phyloP scores from a whole-genome alignment of 192 early-diverging fungal species.

The Coemansia aciculifera region DNA sequence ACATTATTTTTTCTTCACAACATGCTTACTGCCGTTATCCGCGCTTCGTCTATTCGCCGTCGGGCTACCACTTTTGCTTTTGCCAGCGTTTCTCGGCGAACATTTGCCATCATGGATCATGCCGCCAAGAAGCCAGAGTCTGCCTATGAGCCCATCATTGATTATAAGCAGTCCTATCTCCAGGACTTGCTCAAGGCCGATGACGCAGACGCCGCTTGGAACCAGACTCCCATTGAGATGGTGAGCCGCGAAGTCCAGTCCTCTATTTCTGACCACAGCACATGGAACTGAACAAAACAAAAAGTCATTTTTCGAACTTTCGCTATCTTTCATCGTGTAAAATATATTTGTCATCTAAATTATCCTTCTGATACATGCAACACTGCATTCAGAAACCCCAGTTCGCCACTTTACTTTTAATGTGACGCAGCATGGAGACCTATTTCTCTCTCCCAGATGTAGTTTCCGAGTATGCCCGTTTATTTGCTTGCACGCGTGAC shows the following conservation, averaged over 20 bases:
- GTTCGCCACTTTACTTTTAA: neutral
- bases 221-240: constrained; percentile 43
- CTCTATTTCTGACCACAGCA: constrained; percentile 20
- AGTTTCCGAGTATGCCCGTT: neutral
- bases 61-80: neutral
- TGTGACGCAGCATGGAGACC: neutral
- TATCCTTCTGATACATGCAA: neutral
- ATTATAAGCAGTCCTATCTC: constrained; percentile 32
- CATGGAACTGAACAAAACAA: constrained; percentile 25
- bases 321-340: constrained; percentile 2
- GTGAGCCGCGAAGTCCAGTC: constrained; percentile 50
- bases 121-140: constrained; percentile 17
- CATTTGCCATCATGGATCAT: constrained; percentile 6
- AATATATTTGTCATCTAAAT: constrained; percentile 3
- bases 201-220: constrained; percentile 50
- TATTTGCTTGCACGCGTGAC: no score
- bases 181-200: constrained; percentile 40
- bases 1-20: neutral
- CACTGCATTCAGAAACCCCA: constrained; percentile 1
- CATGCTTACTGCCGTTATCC: constrained; percentile 10
- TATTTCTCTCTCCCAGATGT: neutral
- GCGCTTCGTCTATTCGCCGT: neutral
- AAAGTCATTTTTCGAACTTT: neutral
- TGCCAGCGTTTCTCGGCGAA: constrained; percentile 13
- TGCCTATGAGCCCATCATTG: constrained; percentile 11